phyloP scores from a whole-genome alignment of 2,329 filamentous ascomycete species.

The Paramyrothecium roridum region DNA sequence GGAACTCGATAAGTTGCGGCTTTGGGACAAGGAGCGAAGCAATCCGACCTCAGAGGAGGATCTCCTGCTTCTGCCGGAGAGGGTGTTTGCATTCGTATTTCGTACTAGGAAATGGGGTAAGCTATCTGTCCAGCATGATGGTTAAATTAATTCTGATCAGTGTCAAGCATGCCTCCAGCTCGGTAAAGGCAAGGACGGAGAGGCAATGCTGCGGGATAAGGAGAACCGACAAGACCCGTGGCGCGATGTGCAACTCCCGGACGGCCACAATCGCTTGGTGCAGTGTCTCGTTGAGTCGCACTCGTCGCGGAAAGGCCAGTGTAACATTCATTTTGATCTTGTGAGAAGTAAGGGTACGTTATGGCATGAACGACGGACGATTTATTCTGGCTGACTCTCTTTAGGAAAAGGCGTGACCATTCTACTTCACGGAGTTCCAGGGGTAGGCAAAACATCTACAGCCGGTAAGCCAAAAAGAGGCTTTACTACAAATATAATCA shows the following conservation, averaged over 20 bases:
- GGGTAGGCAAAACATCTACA: slow-evolving; percentile 24
- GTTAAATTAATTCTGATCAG: not conserved
- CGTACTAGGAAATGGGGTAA: slow-evolving; percentile 28
- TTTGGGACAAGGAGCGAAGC: not conserved
- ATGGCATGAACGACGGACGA: no score
- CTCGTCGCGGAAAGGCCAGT: slow-evolving; percentile 18
- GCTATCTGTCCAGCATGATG: slow-evolving; percentile 8
- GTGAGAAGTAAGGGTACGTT: slow-evolving; percentile 11
- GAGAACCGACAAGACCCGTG: slow-evolving; percentile 13
- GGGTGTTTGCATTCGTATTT: slow-evolving; percentile 29
- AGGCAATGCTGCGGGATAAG: not conserved
- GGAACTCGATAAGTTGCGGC: slow-evolving; percentile 1
- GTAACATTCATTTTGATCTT: slow-evolving; percentile 1
- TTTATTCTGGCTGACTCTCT: no score
- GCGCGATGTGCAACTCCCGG: slow-evolving; percentile 18
- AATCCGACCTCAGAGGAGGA: slow-evolving; percentile 16
- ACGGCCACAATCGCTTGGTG: slow-evolving; percentile 22
- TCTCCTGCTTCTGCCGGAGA: slow-evolving; percentile 25
- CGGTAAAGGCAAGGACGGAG: no score
- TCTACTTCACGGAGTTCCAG: slow-evolving; percentile 21
- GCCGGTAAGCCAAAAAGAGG: slow-evolving; percentile 11
- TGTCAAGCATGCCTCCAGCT: not conserved
- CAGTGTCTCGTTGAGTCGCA: slow-evolving; percentile 25
- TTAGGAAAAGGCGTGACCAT: slow-evolving; percentile 24
- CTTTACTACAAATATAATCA: not conserved